Conservation (phyloP, 495 filamentous ascomycete genomes). For the Lasiosphaeria ovina region DNA sequence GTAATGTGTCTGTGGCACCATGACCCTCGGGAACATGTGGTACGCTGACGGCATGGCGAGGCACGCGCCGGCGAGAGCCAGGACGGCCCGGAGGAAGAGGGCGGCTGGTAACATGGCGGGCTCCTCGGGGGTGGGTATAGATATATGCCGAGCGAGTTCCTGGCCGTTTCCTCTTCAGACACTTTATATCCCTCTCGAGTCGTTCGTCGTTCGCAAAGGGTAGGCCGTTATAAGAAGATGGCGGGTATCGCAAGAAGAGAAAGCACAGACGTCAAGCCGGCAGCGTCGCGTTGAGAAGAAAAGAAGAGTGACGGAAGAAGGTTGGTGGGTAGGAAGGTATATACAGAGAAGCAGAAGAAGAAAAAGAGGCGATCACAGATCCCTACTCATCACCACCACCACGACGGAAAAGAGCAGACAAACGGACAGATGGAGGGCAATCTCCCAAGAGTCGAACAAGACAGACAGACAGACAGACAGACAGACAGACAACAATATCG, state of each 20-base stretch:
- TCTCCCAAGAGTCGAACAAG: background rate
- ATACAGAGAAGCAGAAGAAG: no score
- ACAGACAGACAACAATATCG: background rate
- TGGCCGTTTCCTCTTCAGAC: background rate
- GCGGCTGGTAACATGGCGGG: conserved; percentile 14
- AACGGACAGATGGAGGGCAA: background rate
- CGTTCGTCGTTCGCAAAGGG: no score
- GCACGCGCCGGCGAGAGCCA: conserved; percentile 12
- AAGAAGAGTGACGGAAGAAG: background rate
- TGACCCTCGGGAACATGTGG: conserved; percentile 21
- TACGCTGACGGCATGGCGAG: conserved; percentile 21
- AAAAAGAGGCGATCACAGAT: conserved; percentile 9
- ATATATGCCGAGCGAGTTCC: background rate
- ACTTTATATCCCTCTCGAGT: background rate
- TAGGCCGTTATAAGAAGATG: no score
- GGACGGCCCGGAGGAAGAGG: conserved; percentile 19
- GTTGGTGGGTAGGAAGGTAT: no score
- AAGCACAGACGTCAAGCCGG: no score
- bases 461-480: background rate
- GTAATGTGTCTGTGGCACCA: conserved; percentile 31
- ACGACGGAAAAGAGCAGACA: background rate
- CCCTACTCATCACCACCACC: background rate
- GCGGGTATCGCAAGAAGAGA: no score
- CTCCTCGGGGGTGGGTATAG: conserved; percentile 12
- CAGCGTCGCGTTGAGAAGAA: no score